These are phyloP conservation scores for Atkinsonella hypoxylon DNA, from an alignment of 2,329 filamentous ascomycete genomes.

Conservation along the genomic window DNA sequence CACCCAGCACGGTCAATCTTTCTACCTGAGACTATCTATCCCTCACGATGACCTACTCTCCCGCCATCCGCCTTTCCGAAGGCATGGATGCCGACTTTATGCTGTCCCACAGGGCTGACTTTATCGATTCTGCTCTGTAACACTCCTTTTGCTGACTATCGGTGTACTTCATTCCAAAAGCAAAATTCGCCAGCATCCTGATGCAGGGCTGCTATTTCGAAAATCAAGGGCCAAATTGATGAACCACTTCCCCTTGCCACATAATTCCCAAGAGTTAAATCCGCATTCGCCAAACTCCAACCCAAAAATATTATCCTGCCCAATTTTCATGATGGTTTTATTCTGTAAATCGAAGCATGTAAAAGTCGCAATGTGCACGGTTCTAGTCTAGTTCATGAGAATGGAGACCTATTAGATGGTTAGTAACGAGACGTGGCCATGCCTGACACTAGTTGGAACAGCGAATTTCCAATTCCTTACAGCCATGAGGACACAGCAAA, in stretches of 20 bases:
- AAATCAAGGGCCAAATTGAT: not conserved
- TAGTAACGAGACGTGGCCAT: not conserved
- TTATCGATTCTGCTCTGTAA: no score
- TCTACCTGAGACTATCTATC: no score
- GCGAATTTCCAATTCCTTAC: constrained; percentile 34
- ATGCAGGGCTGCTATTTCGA: no score
- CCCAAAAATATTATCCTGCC: not conserved
- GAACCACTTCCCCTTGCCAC: not conserved
- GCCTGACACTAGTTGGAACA: not conserved
- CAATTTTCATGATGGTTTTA: not conserved
- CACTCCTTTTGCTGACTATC: no score
- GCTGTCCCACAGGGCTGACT: no score
- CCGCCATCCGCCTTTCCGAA: no score
- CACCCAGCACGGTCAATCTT: no score
- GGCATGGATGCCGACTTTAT: no score
- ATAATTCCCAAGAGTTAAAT: not conserved
- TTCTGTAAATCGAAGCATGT: not conserved
- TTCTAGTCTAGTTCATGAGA: constrained; percentile 22
- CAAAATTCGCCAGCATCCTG: no score
- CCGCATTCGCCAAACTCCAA: not conserved
- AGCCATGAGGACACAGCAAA: constrained; percentile 90
- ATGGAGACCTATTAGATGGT: constrained; percentile 20
- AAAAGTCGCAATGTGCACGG: not conserved
- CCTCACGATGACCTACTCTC: no score
- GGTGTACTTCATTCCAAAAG: no score